phyloP scores from a whole-genome alignment of 2,329 filamentous ascomycete species.

The Neophaeococcomyces aloes region DNA sequence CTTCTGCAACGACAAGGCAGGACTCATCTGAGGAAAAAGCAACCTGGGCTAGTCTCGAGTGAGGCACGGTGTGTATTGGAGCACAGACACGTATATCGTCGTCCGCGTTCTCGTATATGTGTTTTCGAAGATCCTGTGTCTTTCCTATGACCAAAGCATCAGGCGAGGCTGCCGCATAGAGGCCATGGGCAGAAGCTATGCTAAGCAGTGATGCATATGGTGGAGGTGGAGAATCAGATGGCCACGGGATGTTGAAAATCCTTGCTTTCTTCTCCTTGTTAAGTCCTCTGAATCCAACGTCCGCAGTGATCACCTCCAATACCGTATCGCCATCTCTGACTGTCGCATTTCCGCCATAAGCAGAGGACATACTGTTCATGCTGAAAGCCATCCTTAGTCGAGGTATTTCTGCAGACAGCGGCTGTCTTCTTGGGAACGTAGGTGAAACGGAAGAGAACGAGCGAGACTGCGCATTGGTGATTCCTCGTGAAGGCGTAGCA shows the following conservation, averaged over 20 bases:
- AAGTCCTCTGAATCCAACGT: constrained; percentile 70
- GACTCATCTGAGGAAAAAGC: constrained; percentile 84
- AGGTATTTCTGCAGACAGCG: constrained; percentile 30
- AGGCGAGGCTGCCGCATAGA: constrained; percentile 80
- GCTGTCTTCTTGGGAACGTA: constrained; percentile 25
- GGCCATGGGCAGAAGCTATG: constrained; percentile 66
- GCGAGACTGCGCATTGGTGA: constrained; percentile 31
- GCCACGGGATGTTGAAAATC: constrained; percentile 68
- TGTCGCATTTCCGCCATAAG: constrained; percentile 34
- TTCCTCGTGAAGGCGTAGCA: constrained; percentile 25
- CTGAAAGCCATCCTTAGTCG: constrained; percentile 51
- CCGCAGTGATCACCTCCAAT: constrained; percentile 72
- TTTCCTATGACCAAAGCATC: constrained; percentile 65
- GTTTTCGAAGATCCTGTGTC: constrained; percentile 66
- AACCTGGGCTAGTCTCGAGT: constrained; percentile 75
- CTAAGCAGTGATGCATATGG: constrained; percentile 73
- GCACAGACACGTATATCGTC: constrained; percentile 59
- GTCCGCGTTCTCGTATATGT: constrained; percentile 51
- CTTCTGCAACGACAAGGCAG: constrained; percentile 71
- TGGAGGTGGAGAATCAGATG: constrained; percentile 55
- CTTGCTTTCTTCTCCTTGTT: constrained; percentile 68
- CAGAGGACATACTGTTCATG: constrained; percentile 43
- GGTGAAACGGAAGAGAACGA: constrained; percentile 9
- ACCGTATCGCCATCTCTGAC: constrained; percentile 52
- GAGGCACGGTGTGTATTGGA: constrained; percentile 60